A percentile compares a stretch with the other conserved stretches of the same genome.
phyloP scores from a whole-genome alignment of 1,284 basidiomycete species.

The Tremellales sp. region DNA sequence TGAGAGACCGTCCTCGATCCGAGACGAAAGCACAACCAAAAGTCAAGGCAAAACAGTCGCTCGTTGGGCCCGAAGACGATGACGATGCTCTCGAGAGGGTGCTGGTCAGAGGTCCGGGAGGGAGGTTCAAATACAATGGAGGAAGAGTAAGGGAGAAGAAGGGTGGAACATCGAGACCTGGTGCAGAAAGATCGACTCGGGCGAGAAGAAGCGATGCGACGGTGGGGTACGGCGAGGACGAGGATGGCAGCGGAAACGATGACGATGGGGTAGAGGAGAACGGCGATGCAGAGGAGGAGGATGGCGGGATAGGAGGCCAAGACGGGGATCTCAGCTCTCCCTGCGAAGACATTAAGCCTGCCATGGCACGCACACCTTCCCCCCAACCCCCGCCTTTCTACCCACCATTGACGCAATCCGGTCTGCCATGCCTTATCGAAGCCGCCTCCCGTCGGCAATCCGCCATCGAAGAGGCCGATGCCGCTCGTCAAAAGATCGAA shows the following conservation, averaged over 20 bases:
- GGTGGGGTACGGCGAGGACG: neutral
- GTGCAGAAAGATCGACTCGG: neutral
- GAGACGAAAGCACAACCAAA: constrained; percentile 5
- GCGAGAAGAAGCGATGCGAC: neutral
- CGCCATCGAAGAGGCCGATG: constrained; percentile 2
- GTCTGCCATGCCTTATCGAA: constrained; percentile 11
- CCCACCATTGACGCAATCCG: constrained; percentile 2
- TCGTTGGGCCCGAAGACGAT: neutral
- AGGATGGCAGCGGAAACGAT: neutral
- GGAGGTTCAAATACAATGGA: neutral
- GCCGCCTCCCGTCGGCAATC: constrained; percentile 17
- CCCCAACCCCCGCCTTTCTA: neutral
- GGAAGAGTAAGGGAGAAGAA: neutral
- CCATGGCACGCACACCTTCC: too few species aligned
- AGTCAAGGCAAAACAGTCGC: neutral
- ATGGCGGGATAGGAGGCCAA: neutral
- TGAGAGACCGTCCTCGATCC: constrained; percentile 18
- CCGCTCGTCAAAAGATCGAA: neutral
- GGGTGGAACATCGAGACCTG: constrained; percentile 1
- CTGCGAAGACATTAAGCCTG: too few species aligned
- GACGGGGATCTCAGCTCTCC: neutral
- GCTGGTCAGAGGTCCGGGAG: neutral
- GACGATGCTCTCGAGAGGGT: neutral
- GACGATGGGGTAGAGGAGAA: neutral
- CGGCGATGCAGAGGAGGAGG: neutral